Conservation (phyloP, 176 grass and related monocot genomes). For the Cenchrus americanus region DNA sequence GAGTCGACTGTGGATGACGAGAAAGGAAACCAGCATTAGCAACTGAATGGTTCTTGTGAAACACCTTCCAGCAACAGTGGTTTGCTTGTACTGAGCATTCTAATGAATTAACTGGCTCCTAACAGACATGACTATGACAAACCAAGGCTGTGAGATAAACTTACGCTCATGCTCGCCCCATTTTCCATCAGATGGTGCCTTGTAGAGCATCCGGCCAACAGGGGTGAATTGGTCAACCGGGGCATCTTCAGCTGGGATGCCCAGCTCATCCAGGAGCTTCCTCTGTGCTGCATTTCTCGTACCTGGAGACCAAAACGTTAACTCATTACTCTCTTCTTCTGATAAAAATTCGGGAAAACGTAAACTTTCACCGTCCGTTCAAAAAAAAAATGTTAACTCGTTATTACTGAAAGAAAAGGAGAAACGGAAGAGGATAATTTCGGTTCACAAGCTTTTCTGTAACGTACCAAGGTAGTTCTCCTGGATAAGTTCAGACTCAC, state of each 20-base stretch:
- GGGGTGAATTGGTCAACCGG: slow-evolving; percentile 84
- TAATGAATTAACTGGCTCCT: too few species aligned
- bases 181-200: slow-evolving; percentile 92
- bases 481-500: slow-evolving; percentile 90
- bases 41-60: neutral
- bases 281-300: slow-evolving; percentile 95
- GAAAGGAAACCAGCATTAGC: slow-evolving; percentile 37
- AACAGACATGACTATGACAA: neutral
- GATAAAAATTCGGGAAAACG: too few species aligned
- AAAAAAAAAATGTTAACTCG: neutral
- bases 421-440: neutral
- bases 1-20: slow-evolving; percentile 67
- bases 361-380: too few species aligned
- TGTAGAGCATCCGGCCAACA: slow-evolving; percentile 93
- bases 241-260: slow-evolving; percentile 77
- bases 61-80: neutral
- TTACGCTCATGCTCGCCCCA: slow-evolving; percentile 96
- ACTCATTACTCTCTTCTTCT: neutral
- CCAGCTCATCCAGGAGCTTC: slow-evolving; percentile 89
- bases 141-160: neutral
- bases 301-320: slow-evolving; percentile 47
- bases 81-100: neutral
- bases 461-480: slow-evolving; percentile 83
- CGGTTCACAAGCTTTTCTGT: neutral
- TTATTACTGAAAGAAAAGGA: neutral